phyloP scores from a whole-genome alignment of 495 filamentous ascomycete species.

The Wilcoxina mikolae region DNA sequence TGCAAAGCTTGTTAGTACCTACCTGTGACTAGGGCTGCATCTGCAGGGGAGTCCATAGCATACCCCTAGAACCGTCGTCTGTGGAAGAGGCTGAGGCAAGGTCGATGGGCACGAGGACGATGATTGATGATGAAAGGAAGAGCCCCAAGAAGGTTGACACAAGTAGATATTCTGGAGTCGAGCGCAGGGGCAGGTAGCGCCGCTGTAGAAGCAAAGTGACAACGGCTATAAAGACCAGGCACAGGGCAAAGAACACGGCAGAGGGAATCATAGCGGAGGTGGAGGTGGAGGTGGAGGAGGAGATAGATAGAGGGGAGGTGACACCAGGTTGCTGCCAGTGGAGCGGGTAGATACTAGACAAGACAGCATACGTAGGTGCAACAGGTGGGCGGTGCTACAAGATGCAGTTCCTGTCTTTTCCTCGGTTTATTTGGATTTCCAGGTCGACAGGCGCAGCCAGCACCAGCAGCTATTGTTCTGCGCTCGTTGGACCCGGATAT shows the following conservation, averaged over 20 bases:
- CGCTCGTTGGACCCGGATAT: too few relatives aligned
- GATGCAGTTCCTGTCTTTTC: too few relatives aligned
- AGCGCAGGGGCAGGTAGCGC: constrained; percentile 75
- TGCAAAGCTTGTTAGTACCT: constrained; percentile 12
- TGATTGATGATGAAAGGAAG: constrained; percentile 79
- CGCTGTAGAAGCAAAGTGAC: constrained; percentile 70
- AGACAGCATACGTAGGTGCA: too few relatives aligned
- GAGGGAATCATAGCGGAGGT: constrained; percentile 20
- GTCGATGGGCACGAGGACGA: constrained; percentile 92
- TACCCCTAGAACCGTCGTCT: constrained; percentile 52
- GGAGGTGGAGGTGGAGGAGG: neutral
- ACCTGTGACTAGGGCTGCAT: neutral
- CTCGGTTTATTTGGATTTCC: too few relatives aligned
- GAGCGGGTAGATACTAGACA: too few relatives aligned
- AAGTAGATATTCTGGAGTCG: constrained; percentile 78
- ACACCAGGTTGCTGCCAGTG: too few relatives aligned
- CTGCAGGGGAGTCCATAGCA: constrained; percentile 36
- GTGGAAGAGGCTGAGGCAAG: constrained; percentile 66
- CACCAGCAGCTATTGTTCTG: too few relatives aligned
- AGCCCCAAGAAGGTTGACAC: constrained; percentile 87
- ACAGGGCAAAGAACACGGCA: constrained; percentile 23
- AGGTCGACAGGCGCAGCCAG: too few relatives aligned
- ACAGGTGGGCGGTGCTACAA: too few relatives aligned
- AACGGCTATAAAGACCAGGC: constrained; percentile 53
- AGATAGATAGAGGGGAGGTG: neutral